These are phyloP conservation scores for Fusarium sp. DNA, from an alignment of 2,329 filamentous ascomycete genomes.

Conservation along the genomic window DNA sequence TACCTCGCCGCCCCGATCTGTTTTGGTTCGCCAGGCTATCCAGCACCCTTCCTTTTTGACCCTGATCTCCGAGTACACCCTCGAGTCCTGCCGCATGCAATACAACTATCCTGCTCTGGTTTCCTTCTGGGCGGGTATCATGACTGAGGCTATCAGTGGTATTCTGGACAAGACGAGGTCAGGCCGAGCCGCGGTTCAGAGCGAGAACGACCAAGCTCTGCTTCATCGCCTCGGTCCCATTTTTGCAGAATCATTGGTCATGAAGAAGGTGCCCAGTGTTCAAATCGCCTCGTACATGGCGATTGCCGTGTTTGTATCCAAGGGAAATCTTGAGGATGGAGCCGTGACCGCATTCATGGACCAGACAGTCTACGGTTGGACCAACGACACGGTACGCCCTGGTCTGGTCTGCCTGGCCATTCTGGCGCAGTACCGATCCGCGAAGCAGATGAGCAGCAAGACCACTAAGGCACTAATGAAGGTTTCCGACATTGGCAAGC, in stretches of 20 bases:
- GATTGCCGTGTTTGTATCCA: constrained; percentile 84
- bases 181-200: constrained; percentile 80
- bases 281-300: constrained; percentile 94
- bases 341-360: constrained; percentile 92
- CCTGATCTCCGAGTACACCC: constrained; percentile 80
- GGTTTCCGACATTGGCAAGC: constrained; percentile 68
- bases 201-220: constrained; percentile 84
- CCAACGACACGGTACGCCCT: constrained; percentile 75
- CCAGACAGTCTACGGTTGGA: constrained; percentile 83
- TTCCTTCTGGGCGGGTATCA: constrained; percentile 91
- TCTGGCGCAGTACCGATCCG: constrained; percentile 82
- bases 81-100: constrained; percentile 77
- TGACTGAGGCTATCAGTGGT: constrained; percentile 85
- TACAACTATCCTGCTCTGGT: constrained; percentile 83
- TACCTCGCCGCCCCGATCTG: constrained; percentile 80
- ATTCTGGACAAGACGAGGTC: constrained; percentile 84
- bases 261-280: constrained; percentile 81
- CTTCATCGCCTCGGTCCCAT: constrained; percentile 74
- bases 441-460: constrained; percentile 75
- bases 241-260: constrained; percentile 80
- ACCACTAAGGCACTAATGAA: constrained; percentile 78
- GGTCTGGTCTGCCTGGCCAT: constrained; percentile 85
- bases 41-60: constrained; percentile 82
- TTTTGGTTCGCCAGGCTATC: constrained; percentile 85
- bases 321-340: constrained; percentile 81